These are phyloP conservation scores for Dothideomycetes sp. DNA, from an alignment of 2,329 filamentous ascomycete species.

Conservation along the genomic window DNA sequence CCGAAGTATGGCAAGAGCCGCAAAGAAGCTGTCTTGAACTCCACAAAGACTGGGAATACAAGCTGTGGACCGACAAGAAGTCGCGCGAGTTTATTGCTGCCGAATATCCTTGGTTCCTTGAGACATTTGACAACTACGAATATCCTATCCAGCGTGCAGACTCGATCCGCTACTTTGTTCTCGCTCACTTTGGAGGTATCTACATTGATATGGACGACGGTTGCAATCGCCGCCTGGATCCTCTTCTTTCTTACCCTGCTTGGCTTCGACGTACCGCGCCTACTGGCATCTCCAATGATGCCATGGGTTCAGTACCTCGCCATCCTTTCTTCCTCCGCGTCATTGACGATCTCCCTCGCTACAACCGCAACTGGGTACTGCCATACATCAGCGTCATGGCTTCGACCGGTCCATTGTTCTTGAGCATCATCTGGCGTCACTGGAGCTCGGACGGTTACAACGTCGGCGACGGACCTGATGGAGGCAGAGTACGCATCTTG, in stretches of 20 bases:
- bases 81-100: constrained; percentile 61
- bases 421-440: constrained; percentile 67
- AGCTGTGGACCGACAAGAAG: constrained; percentile 69
- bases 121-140: constrained; percentile 63
- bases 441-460: constrained; percentile 49
- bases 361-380: constrained; percentile 59
- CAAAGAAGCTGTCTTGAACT: constrained; percentile 58
- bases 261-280: constrained; percentile 64
- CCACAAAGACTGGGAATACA: constrained; percentile 66
- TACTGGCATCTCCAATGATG: constrained; percentile 73
- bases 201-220: constrained; percentile 72
- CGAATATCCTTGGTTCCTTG: constrained; percentile 62
- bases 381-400: constrained; percentile 76
- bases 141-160: constrained; percentile 65
- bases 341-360: constrained; percentile 57
- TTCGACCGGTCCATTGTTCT: constrained; percentile 64
- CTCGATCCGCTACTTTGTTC: constrained; percentile 68
- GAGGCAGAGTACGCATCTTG: constrained; percentile 54
- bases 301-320: constrained; percentile 62
- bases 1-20: constrained; percentile 54
- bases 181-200: constrained; percentile 67
- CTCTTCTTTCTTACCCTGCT: constrained; percentile 58
- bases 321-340: constrained; percentile 67
- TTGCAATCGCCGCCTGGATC: constrained; percentile 59
- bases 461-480: constrained; percentile 30